Conservation (phyloP, 169 alveolate genomes). For the Cryptosporidium parvum region DNA sequence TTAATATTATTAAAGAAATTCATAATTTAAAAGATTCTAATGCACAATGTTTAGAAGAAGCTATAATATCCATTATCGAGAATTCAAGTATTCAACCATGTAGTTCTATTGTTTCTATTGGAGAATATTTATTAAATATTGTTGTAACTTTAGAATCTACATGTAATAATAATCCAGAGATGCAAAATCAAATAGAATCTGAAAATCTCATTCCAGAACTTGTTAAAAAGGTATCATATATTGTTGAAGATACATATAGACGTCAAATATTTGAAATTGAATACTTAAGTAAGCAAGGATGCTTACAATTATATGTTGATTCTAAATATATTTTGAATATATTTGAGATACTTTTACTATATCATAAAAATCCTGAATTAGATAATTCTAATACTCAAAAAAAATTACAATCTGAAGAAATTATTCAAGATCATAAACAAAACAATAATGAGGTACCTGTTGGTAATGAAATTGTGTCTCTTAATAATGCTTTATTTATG, state of each 20-base stretch:
- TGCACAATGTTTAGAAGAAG: not conserved
- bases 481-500: constrained; percentile 12
- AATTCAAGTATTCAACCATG: constrained; percentile 36
- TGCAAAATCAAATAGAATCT: constrained; percentile 27
- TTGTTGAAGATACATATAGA: constrained; percentile 35
- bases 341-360: constrained; percentile 51
- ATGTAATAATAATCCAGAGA: constrained; percentile 5
- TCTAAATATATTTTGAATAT: constrained; percentile 12
- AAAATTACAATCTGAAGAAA: not conserved
- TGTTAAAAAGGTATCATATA: constrained; percentile 29
- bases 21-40: not conserved
- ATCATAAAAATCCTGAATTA: constrained; percentile 15
- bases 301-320: constrained; percentile 49
- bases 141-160: constrained; percentile 51
- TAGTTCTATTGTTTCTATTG: constrained; percentile 44
- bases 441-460: not conserved
- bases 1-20: not conserved
- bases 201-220: constrained; percentile 21
- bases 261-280: constrained; percentile 65
- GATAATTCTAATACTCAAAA: not conserved
- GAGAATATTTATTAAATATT: constrained; percentile 59
- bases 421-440: not conserved
- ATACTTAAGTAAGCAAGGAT: constrained; percentile 1
- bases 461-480: constrained; percentile 1
- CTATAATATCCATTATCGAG: not conserved